Evolutionary conservation across 345 rosid species (phyloP).

Genomic region (Turnera subulata): DNA sequence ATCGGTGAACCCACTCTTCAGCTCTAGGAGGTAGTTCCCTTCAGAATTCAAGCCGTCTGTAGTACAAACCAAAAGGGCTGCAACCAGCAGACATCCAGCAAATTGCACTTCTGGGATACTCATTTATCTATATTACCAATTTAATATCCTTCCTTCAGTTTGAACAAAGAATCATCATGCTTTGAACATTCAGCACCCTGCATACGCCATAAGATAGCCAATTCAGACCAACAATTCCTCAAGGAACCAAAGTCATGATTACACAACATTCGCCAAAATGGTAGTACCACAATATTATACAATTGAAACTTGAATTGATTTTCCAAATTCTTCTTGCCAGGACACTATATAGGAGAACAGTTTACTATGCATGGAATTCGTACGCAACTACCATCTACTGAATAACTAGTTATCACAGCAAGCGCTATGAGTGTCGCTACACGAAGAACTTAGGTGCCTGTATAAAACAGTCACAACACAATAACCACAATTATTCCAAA

Average conservation of each 20-base stretch:
- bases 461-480: too few relatives aligned
- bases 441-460: too few relatives aligned
- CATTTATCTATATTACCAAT: conserved; percentile 20
- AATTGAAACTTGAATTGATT: not conserved
- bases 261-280: not conserved
- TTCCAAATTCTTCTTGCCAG: not conserved
- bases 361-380: not conserved
- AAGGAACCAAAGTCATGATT: not conserved
- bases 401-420: not conserved
- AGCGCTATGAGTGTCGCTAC: too few relatives aligned
- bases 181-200: conserved; percentile 22
- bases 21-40: conserved; percentile 32
- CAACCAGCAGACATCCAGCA: conserved; percentile 26
- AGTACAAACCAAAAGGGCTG: conserved; percentile 4
- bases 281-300: not conserved
- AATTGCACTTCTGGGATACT: conserved; percentile 28
- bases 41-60: conserved; percentile 27
- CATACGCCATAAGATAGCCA: not conserved
- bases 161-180: conserved; percentile 8
- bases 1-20: conserved; percentile 52
- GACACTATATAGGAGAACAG: not conserved
- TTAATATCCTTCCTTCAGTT: conserved; percentile 14
- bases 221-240: conserved; percentile 11
- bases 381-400: not conserved
- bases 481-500: too few relatives aligned